phyloP scores from a whole-genome alignment of 1,284 basidiomycete species.

The Leccinum pseudoinsigne region DNA sequence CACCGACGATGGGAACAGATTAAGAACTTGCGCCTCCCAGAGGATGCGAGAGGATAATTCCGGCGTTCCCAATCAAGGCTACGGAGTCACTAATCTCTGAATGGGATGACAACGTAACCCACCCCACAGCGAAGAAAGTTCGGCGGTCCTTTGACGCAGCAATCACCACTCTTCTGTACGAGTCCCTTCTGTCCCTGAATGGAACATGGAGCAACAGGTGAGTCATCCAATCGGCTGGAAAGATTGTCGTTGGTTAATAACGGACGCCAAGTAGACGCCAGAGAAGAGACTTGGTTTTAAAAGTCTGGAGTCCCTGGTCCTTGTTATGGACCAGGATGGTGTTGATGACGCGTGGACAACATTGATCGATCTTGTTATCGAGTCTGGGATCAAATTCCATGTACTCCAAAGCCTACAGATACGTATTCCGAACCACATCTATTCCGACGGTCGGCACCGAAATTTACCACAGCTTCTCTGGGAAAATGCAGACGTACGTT shows the following conservation, averaged over 20 bases:
- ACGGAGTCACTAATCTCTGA: constrained; percentile 52
- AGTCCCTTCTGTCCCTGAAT: constrained; percentile 64
- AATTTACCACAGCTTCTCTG: constrained; percentile 57
- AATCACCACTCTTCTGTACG: constrained; percentile 64
- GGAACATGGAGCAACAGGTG: constrained; percentile 57
- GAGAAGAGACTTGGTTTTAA: constrained; percentile 65
- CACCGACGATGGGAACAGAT: constrained; percentile 13
- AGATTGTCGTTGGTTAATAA: constrained; percentile 47
- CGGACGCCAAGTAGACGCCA: constrained; percentile 51
- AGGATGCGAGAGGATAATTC: constrained; percentile 63
- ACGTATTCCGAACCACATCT: constrained; percentile 9
- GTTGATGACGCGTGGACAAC: constrained; percentile 47
- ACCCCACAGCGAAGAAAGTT: constrained; percentile 58
- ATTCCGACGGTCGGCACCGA: constrained; percentile 23
- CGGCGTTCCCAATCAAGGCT: constrained; percentile 58
- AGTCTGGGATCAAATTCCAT: constrained; percentile 67
- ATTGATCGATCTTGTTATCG: constrained; percentile 58
- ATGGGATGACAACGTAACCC: constrained; percentile 47
- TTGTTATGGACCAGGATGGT: constrained; percentile 27
- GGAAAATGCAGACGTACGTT: constrained; percentile 59
- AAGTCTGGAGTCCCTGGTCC: constrained; percentile 63
- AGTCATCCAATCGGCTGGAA: constrained; percentile 62
- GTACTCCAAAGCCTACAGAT: constrained; percentile 42
- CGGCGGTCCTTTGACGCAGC: constrained; percentile 67
- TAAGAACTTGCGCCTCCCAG: constrained; percentile 34